Conservation (phyloP, 2,329 filamentous ascomycete species). For the Escovopsis sp. region DNA sequence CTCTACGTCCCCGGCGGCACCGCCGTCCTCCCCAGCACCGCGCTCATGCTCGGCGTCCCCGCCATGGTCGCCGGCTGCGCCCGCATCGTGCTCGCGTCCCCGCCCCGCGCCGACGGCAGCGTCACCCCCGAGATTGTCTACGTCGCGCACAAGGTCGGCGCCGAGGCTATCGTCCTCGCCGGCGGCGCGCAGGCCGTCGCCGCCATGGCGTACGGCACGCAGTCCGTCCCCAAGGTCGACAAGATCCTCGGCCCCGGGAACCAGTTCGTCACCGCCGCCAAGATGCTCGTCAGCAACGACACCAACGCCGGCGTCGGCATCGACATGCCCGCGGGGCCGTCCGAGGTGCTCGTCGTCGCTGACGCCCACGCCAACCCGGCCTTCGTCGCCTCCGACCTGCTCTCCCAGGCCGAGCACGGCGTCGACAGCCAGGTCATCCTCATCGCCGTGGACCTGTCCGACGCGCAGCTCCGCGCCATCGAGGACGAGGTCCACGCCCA, state of each 20-base stretch:
- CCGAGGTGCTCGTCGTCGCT: constrained; percentile 90
- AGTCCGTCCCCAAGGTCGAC: constrained; percentile 89
- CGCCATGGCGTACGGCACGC: constrained; percentile 92
- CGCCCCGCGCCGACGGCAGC: constrained; percentile 74
- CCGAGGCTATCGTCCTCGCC: constrained; percentile 87
- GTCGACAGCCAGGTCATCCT: constrained; percentile 91
- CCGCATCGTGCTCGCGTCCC: constrained; percentile 85
- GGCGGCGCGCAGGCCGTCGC: constrained; percentile 92
- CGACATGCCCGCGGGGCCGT: constrained; percentile 95
- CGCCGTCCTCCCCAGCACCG: constrained; percentile 90
- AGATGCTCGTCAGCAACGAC: constrained; percentile 97
- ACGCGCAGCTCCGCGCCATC: constrained; percentile 61
- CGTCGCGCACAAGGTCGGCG: constrained; percentile 89
- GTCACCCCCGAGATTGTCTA: constrained; percentile 97
- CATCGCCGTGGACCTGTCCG: constrained; percentile 66
- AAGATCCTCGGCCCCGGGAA: constrained; percentile 97
- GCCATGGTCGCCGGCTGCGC: constrained; percentile 95
- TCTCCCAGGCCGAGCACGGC: constrained; percentile 93
- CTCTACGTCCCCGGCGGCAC: constrained; percentile 93
- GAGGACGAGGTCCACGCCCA: constrained; percentile 84
- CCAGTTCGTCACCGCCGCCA: constrained; percentile 94
- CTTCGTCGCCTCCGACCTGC: constrained; percentile 86
- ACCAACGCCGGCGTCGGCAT: constrained; percentile 91
- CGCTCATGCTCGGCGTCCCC: constrained; percentile 93
- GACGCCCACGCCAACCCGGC: constrained; percentile 78